A percentile compares a stretch with the other conserved stretches of the same genome.
phyloP scores from a whole-genome alignment of 305 asterid genomes.

The Solanum hybrid region DNA sequence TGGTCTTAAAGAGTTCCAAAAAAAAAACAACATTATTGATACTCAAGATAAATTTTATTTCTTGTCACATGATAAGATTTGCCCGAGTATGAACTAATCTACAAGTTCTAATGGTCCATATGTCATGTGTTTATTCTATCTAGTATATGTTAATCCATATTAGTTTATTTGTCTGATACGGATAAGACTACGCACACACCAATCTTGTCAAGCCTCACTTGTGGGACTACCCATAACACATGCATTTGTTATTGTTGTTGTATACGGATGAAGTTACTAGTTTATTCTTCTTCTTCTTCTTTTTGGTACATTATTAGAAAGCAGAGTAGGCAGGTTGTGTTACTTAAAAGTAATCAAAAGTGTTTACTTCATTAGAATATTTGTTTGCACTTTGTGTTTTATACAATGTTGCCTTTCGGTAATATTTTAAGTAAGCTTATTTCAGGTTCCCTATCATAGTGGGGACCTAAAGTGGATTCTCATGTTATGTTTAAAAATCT shows the following conservation, averaged over 20 bases:
- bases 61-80: background rate
- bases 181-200: background rate
- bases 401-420: background rate
- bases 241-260: background rate
- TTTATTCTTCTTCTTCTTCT: background rate
- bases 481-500: background rate
- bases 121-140: background rate
- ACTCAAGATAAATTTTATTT: background rate
- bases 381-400: background rate
- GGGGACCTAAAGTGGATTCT: background rate
- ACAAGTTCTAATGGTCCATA: background rate
- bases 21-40: background rate
- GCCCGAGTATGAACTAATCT: background rate
- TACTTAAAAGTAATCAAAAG: background rate
- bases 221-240: background rate
- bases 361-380: background rate
- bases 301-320: background rate
- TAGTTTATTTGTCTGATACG: background rate
- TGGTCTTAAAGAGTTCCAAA: background rate
- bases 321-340: background rate
- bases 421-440: background rate
- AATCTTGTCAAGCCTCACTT: accelerated
- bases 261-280: background rate
- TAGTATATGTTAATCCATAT: background rate
- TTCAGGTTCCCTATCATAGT: background rate